A percentile compares a stretch with the other conserved stretches of the same genome.
These are phyloP conservation scores for Pseudogymnoascus sp. DNA, from an alignment of 2,329 filamentous ascomycete species.

Conservation along the genomic window DNA sequence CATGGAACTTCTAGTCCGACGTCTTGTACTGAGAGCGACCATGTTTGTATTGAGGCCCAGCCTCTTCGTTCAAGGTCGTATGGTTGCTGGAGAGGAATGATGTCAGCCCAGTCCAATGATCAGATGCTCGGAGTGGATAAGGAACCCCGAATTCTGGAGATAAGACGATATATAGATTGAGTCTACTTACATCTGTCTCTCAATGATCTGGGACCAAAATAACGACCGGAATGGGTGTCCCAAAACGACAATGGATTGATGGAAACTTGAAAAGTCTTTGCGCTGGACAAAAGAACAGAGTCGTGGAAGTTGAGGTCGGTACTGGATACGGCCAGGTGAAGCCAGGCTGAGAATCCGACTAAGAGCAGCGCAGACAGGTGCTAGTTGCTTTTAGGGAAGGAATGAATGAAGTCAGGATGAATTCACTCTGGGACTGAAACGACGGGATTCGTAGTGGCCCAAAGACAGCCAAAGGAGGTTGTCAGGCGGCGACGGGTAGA, in stretches of 20 bases:
- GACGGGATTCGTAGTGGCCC: not conserved
- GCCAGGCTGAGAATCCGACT: not conserved
- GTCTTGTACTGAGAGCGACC: not conserved
- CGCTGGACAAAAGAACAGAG: not conserved
- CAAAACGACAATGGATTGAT: not conserved
- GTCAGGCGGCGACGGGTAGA: slow-evolving; percentile 6
- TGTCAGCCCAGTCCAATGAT: not conserved
- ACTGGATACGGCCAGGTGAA: not conserved
- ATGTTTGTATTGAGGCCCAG: not conserved
- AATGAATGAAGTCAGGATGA: not conserved
- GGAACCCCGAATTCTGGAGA: not conserved
- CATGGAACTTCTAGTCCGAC: slow-evolving; percentile 11
- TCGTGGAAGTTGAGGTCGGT: not conserved
- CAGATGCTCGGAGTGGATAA: not conserved
- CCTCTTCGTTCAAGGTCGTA: not conserved
- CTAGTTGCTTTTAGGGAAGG: not conserved
- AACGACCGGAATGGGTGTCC: not conserved
- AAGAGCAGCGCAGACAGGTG: not conserved
- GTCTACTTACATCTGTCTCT: not conserved
- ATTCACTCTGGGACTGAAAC: slow-evolving; percentile 2
- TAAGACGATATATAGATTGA: not conserved
- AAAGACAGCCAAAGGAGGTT: not conserved
- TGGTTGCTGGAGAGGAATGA: not conserved
- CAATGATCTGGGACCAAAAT: not conserved
- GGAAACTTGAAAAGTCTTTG: not conserved